Percentiles rank a stretch among this genome's conserved stretches.
Evolutionary conservation across 129 eudicot species (phyloP).

Genomic region (Apium graveolens): DNA sequence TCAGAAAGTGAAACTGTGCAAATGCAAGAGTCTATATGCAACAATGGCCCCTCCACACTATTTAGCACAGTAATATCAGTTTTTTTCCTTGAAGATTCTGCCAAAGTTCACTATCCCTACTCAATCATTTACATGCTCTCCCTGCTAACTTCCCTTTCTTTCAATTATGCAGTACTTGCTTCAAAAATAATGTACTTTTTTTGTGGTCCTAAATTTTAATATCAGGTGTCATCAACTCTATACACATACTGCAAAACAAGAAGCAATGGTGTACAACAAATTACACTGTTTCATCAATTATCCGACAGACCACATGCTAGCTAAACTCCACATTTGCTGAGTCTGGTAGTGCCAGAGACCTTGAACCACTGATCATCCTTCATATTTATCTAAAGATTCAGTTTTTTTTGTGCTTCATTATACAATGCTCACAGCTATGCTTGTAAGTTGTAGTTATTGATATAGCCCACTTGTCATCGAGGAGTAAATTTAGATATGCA

Average conservation of each 20-base stretch:
- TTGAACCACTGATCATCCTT: slow-evolving; percentile 7
- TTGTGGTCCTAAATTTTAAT: background rate
- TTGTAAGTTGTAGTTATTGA: background rate
- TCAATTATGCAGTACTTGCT: slow-evolving; percentile 6
- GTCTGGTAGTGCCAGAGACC: background rate
- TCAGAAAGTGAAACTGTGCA: background rate
- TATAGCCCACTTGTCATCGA: background rate
- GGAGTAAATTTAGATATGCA: background rate
- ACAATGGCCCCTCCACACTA: slow-evolving; percentile 6
- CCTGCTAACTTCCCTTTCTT: background rate
- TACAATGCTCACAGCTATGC: background rate
- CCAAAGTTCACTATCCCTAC: background rate
- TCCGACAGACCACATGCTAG: slow-evolving; percentile 8
- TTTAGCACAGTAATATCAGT: background rate
- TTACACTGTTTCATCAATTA: background rate
- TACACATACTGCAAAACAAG: slow-evolving; percentile 4
- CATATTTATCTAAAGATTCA: background rate
- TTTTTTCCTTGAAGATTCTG: background rate
- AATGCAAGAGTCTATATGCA: background rate
- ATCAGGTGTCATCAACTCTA: background rate
- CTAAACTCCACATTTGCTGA: slow-evolving; percentile 3
- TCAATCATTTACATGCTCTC: slow-evolving; percentile 1
- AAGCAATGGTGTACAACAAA: background rate
- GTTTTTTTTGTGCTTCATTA: background rate
- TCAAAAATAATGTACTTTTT: background rate